Base-by-base conservation (phyloP, 2,329 filamentous ascomycete genomes). In the Leptographium flavum region DNA sequence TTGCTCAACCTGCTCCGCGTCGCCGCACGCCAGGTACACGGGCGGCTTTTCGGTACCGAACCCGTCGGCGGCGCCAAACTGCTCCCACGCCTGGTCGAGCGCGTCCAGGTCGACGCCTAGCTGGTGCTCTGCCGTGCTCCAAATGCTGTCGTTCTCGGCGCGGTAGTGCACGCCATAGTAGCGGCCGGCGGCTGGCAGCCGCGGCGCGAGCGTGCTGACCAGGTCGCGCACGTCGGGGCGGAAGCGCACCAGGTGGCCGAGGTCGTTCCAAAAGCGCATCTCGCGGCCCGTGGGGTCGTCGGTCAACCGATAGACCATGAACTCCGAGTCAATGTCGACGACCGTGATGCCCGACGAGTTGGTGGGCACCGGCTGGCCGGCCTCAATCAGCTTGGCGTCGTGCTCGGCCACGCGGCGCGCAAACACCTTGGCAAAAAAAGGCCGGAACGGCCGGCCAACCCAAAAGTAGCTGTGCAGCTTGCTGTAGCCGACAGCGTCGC, bases 161-260 rank as follows among this genome's bases (percentile, higher is more conserved):
- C 60, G 54, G 53, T 60, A 63, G 53, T 63, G 60, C 2, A 63
- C 58, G 36, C 59, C 59, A 23, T 59, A 58, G 47, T 54, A 62
- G 15, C 56, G 54, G 38, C 30, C 45, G 2, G 21, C 13, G 19
- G 31, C n/a, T 5, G 54, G 42, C 11, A 61, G 52, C 5, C 50
- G 53, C 9, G 31, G 27, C n/a, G 56, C 23, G 5, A 63, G 42
- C 25, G 48, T 44, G 33, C 53, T 39, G 4, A 58, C 47, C 22
- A 60, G 48, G n/a, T 39, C 45, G 21, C 59, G 53, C 5, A 56
- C 53, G 8, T 50, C 51, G 11, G 56, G 52, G 27, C 49, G 55
- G 50, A 60, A 62, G 15, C 60, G 56, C 33, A 63, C 48, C 0
- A 62, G 49, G 46, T 55, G 48, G 0, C 53, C 45, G 5, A 63